Evolutionary conservation across 1,284 basidiomycete genomes (phyloP).

Genomic region (Naganishia cerealis): DNA sequence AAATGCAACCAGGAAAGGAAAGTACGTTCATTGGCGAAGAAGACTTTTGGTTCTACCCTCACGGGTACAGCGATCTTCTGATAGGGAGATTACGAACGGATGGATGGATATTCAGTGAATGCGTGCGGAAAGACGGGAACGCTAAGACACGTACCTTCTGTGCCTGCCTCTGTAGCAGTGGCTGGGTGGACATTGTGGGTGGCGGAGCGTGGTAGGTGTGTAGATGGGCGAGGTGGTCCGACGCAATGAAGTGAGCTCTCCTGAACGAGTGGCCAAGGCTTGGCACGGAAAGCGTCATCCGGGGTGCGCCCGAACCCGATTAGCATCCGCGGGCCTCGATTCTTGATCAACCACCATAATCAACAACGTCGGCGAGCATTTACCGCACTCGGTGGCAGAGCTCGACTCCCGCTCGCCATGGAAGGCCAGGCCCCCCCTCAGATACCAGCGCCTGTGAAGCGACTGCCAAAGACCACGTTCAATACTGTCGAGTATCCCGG

Average conservation of each 20-base stretch:
- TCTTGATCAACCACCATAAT: neutral
- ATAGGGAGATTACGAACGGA: neutral
- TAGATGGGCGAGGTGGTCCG: neutral
- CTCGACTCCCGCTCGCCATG: neutral
- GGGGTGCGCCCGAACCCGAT: neutral
- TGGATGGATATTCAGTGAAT: neutral
- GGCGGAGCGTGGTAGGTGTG: neutral
- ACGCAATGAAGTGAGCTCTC: neutral
- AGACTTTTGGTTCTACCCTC: slow-evolving; percentile 82
- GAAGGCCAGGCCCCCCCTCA: neutral
- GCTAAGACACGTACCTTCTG: slow-evolving; percentile 59
- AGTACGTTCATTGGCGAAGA: slow-evolving; percentile 85
- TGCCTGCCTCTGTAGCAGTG: slow-evolving; percentile 93
- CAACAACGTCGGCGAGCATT: neutral
- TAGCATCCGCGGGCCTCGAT: neutral
- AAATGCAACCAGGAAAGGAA: slow-evolving; percentile 96
- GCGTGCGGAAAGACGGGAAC: neutral
- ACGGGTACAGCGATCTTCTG: slow-evolving; percentile 89
- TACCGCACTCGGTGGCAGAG: neutral
- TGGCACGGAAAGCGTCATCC: slow-evolving; percentile 8
- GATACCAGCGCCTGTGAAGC: slow-evolving; percentile 44
- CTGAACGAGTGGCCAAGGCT: slow-evolving; percentile 4
- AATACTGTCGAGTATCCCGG: slow-evolving; percentile 88
- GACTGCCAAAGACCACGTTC: slow-evolving; percentile 65
- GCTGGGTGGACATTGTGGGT: slow-evolving; percentile 91